Base-by-base conservation (phyloP, 768 basidiomycete species). In the Mycena latifolia region DNA sequence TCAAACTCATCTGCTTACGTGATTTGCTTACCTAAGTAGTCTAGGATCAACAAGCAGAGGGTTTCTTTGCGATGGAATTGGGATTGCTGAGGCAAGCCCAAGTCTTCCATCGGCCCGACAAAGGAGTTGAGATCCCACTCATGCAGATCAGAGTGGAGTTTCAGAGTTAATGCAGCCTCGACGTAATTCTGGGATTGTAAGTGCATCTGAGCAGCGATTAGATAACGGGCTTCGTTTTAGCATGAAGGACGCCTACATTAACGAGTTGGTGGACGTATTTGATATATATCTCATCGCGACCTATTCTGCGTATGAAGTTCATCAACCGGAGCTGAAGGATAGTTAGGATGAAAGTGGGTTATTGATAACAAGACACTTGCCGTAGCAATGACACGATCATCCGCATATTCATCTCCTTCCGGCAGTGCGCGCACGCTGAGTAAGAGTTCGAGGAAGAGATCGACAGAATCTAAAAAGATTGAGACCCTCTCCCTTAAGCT, bases 201-300 rank as follows among this genome's bases (percentile, higher is more conserved):
- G 74, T 94, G 94, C 85, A 93, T 93, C 93, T 95, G 69, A 20
- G 39, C 51, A 63, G 3, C 61, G 29, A 63, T 46, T 78, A 77
- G 71, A 41, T 56, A 37, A 54, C 64, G 62, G 9, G 55, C 47
- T n/a, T 22, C 8, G 46, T n/a, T 22, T n/a, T 24, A 35, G 29
- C 2, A 54, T 61, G 31, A 66, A n/a, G 27, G 48, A 63, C 22
- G 72, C 90, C 70, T 73, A 96, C 93, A 71, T 94, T 93, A 55
- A 97, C 94, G 27, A 98, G 89, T 74, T 96, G 94, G 74, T 98
- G 95, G 25, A 97, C 93, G 76, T 97, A 97, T 85, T 96, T 94
- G 78, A 96, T 93, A 73, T 96, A 97, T 65, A 98, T 95, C 74
- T 96, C 95, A 73, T 94, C 92, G 15, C 96, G 85, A 20, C 95